Base-by-base conservation (phyloP, 306 rosid species). In the Malus fusca region DNA sequence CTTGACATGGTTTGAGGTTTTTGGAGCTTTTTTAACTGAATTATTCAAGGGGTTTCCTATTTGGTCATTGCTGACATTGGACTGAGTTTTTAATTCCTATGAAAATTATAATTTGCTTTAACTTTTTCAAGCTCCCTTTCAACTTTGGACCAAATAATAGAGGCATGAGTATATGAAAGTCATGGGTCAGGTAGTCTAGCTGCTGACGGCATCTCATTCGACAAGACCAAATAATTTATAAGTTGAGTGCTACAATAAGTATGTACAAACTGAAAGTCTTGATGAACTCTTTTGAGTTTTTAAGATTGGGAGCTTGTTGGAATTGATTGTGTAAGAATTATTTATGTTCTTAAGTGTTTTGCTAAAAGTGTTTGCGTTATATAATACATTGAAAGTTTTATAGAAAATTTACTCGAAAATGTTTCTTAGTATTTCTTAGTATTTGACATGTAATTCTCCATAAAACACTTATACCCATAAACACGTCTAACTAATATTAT, bases 21-120 rank as follows among this genome's bases (percentile, higher is more conserved):
- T 31, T 12, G 43, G 68, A 64, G 68, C 13, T 31, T 30, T 30
- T 46, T 64, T 9, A 64, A 64, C 43, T 17, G 68, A 30, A 31
- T 64, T 15, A 64, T 31, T 64, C 43, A 64, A 64, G 4, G 42
- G 5, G 14, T 22, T 11, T 22, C 58, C 8, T 11, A 52, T 18
- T 15, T 4, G 56, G n/a, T 66, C 79, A 66, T 35, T 52, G 72
- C 73, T 33, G 79, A 66, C 66, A 51, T 65, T 75, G 35, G 35
- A 65, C 37, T 65, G 26, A 35, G 37, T 62, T 48, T 74, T 75
- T 52, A 30, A 19, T 31, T 19, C 46, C 35, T 21, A 10, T 19
- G 42, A 2, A 2, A 12, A 61, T 0, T 13, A 23, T 4, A 37
- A 0, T n/a, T 44, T 23, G 58, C 31, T 43, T 23, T 2, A 14